Conservation (phyloP, 192 early-diverging fungal species). For the Podila verticillata region DNA sequence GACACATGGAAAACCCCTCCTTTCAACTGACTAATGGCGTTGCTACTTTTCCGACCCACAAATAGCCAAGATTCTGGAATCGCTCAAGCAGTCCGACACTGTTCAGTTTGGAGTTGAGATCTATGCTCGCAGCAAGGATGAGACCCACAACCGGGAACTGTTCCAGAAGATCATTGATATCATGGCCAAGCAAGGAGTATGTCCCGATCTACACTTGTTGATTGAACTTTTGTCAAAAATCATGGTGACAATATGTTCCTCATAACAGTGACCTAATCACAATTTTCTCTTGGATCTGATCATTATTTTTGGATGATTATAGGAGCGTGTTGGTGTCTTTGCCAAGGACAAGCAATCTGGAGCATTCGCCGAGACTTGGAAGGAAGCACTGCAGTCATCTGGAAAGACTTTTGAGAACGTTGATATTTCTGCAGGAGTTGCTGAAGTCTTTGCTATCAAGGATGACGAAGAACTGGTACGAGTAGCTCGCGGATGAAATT, state of each 20-base stretch:
- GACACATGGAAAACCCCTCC: too few relatives aligned
- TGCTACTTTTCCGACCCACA: background rate
- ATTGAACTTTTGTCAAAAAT: too few relatives aligned
- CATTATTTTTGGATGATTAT: background rate
- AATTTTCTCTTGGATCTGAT: too few relatives aligned
- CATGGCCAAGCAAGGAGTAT: slow-evolving; percentile 54
- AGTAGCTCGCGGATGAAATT: background rate
- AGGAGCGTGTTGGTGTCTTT: slow-evolving; percentile 80
- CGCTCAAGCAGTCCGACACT: slow-evolving; percentile 65
- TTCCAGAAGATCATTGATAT: slow-evolving; percentile 67
- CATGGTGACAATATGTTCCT: too few relatives aligned
- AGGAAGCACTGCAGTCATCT: slow-evolving; percentile 62
- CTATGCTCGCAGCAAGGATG: slow-evolving; percentile 80
- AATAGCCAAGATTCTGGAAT: slow-evolving; percentile 67
- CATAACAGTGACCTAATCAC: too few relatives aligned
- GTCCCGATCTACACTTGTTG: background rate
- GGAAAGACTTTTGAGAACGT: slow-evolving; percentile 66
- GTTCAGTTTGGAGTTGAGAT: slow-evolving; percentile 79
- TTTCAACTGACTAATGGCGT: too few relatives aligned
- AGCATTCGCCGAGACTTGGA: slow-evolving; percentile 85
- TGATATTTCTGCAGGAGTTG: slow-evolving; percentile 79
- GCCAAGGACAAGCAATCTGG: slow-evolving; percentile 80
- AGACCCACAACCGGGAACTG: slow-evolving; percentile 70
- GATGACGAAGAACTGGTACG: slow-evolving; percentile 90
- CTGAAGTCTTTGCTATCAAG: slow-evolving; percentile 82